A percentile compares a stretch with the other conserved stretches of the same genome.
These are phyloP conservation scores for Kurtzmaniella quercitrusa DNA, from an alignment of 1,139 yeast genomes.

Conservation along the genomic window DNA sequence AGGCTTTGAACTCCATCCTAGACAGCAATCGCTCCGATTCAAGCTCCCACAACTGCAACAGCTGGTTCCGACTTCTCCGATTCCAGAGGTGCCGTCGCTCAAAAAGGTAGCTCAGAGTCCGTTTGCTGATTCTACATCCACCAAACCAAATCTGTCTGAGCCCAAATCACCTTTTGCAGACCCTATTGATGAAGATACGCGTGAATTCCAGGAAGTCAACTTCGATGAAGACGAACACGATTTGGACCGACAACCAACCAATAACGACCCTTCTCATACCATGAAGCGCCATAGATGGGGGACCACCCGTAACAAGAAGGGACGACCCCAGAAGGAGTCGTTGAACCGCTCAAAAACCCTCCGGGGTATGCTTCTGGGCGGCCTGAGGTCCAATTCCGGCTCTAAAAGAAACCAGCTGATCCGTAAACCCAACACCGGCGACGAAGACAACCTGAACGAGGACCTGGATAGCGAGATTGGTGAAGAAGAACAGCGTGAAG, in stretches of 20 bases:
- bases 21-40: conserved; percentile 4
- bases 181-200: conserved; percentile 7
- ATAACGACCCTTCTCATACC: conserved; percentile 8
- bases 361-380: conserved; percentile 21
- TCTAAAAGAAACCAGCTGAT: conserved; percentile 1
- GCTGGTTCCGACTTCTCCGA: conserved; percentile 10
- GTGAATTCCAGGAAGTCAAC: conserved; percentile 8
- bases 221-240: conserved; percentile 10
- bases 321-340: conserved; percentile 51
- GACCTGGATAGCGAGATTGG: conserved; percentile 12
- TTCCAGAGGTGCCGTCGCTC: background rate
- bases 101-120: conserved; percentile 12
- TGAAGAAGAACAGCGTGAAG: conserved; percentile 26
- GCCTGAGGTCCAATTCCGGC: conserved; percentile 9
- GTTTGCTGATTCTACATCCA: conserved; percentile 16
- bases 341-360: conserved; percentile 47
- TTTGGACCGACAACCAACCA: conserved; percentile 2
- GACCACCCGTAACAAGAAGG: conserved; percentile 73
- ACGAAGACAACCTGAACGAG: conserved; percentile 1
- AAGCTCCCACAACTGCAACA: conserved; percentile 5
- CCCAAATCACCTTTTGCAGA: conserved; percentile 7
- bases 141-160: conserved; percentile 17
- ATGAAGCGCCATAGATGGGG: conserved; percentile 89
- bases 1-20: conserved; percentile 5
- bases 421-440: conserved; percentile 1